Conservation (phyloP, 345 rosid species). For the Brassica juncea region DNA sequence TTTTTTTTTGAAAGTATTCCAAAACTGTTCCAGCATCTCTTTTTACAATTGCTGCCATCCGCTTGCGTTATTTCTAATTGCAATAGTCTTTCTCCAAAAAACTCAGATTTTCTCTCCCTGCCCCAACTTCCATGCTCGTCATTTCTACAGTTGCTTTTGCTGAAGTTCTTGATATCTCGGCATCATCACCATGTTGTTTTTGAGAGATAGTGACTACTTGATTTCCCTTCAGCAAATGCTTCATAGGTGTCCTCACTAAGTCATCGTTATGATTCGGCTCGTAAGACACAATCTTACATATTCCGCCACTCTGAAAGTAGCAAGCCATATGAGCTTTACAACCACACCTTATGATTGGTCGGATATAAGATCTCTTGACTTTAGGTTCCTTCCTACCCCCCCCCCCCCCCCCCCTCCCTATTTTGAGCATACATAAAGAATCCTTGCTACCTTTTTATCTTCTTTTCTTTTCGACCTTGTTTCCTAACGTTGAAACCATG, state of each 20-base stretch:
- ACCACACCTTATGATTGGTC: background rate
- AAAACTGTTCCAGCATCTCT: background rate
- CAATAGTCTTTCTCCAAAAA: background rate
- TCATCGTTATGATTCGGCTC: background rate
- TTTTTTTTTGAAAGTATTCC: background rate
- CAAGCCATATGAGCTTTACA: background rate
- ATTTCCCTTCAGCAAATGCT: no score
- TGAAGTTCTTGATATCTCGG: no score
- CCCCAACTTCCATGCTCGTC: background rate
- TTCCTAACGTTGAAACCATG: background rate
- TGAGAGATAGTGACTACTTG: no score
- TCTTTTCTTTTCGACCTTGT: background rate
- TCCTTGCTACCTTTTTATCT: background rate
- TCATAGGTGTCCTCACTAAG: background rate
- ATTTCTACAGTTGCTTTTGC: no score
- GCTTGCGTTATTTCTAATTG: background rate
- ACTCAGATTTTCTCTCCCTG: background rate
- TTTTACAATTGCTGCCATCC: background rate
- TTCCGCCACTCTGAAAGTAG: background rate
- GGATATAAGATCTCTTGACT: background rate
- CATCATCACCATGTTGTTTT: no score
- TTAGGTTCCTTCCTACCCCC: background rate
- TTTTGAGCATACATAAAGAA: conserved; percentile 12
- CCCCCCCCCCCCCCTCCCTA: no score
- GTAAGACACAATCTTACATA: background rate